Conservation (phyloP, 345 rosid genomes). For the Iberis pinnata region DNA sequence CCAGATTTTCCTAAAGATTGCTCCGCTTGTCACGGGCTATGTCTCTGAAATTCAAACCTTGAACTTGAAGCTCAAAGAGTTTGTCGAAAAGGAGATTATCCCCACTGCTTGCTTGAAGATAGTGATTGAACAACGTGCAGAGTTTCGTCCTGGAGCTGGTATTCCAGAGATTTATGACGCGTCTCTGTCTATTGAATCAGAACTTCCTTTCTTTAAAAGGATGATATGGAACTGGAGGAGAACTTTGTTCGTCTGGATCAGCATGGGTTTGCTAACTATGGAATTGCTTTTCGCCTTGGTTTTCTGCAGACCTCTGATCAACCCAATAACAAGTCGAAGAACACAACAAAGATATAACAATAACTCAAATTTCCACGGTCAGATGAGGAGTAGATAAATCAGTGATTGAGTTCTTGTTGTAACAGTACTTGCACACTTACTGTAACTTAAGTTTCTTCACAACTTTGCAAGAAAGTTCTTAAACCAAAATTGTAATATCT, state of each 20-base stretch:
- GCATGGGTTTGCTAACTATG: slow-evolving; percentile 34
- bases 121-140: slow-evolving; percentile 64
- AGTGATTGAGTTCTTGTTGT: neutral
- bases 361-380: slow-evolving; percentile 12
- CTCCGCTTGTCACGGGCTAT: slow-evolving; percentile 60
- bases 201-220: slow-evolving; percentile 52
- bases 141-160: slow-evolving; percentile 54
- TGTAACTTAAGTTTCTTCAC: slow-evolving; percentile 8
- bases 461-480: neutral
- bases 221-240: slow-evolving; percentile 72
- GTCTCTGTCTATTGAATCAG: slow-evolving; percentile 44
- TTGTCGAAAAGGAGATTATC: slow-evolving; percentile 35
- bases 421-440: slow-evolving; percentile 2
- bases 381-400: slow-evolving; percentile 16
- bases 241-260: slow-evolving; percentile 58
- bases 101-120: slow-evolving; percentile 49
- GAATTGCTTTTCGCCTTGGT: slow-evolving; percentile 43
- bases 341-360: slow-evolving; percentile 14
- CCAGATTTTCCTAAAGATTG: slow-evolving; percentile 52
- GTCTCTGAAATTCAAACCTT: slow-evolving; percentile 60
- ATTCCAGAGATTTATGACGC: slow-evolving; percentile 79
- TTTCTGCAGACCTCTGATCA: slow-evolving; percentile 49
- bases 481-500: slow-evolving; percentile 2
- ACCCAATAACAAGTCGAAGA: slow-evolving; percentile 45
- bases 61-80: slow-evolving; percentile 48